phyloP scores from a whole-genome alignment of 352 stramenopile species.

The Phytophthora sojae region DNA sequence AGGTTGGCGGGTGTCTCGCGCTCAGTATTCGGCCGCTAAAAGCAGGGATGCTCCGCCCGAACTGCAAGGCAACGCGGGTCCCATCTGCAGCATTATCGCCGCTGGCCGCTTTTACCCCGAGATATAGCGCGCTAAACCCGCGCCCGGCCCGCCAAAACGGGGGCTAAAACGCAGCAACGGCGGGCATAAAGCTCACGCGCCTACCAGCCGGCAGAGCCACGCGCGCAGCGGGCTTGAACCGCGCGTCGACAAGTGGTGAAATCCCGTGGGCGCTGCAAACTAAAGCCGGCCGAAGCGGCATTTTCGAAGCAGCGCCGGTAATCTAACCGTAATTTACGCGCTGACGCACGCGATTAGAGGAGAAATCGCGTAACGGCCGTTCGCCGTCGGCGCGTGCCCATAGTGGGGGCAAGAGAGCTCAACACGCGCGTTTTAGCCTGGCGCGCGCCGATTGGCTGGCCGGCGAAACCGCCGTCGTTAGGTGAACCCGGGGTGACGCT shows the following conservation, averaged over 20 bases:
- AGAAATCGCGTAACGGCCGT: slow-evolving; percentile 21
- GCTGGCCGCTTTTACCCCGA: slow-evolving; percentile 13
- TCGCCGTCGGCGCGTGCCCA: slow-evolving; percentile 4
- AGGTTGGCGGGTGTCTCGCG: slow-evolving; percentile 17
- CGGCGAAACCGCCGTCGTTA: slow-evolving; percentile 17
- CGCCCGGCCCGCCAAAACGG: slow-evolving; percentile 16
- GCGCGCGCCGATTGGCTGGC: slow-evolving; percentile 30
- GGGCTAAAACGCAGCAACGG: neutral
- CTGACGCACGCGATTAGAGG: slow-evolving; percentile 31
- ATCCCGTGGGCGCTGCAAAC: slow-evolving; percentile 7
- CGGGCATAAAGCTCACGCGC: slow-evolving; percentile 17
- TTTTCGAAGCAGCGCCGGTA: slow-evolving; percentile 27
- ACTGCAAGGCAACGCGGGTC: slow-evolving; percentile 36
- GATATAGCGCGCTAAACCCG: slow-evolving; percentile 5
- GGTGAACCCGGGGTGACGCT: slow-evolving; percentile 14
- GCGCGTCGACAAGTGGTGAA: slow-evolving; percentile 17
- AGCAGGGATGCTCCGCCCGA: slow-evolving; percentile 33
- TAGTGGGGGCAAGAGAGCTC: slow-evolving; percentile 16
- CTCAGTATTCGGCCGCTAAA: slow-evolving; percentile 29
- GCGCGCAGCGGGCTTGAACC: slow-evolving; percentile 4
- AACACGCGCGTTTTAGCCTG: slow-evolving; percentile 32
- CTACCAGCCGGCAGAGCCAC: slow-evolving; percentile 6
- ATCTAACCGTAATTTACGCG: slow-evolving; percentile 11
- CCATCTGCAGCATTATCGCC: slow-evolving; percentile 30
- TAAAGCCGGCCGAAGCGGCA: slow-evolving; percentile 6